These are phyloP conservation scores for Toxicodendron radicans DNA, from an alignment of 345 rosid species.

Conservation along the genomic window DNA sequence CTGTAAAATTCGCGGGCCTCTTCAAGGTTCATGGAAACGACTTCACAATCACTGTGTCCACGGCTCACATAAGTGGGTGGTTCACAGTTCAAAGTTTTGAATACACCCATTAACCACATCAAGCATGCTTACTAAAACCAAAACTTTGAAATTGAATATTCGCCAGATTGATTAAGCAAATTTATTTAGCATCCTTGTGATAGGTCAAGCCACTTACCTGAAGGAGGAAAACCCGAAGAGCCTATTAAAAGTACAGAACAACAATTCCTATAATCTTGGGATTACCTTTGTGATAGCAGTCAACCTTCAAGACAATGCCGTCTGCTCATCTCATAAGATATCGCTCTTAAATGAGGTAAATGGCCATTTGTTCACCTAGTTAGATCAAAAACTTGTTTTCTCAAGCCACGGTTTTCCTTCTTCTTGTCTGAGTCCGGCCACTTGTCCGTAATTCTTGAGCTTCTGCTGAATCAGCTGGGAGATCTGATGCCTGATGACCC, in stretches of 20 bases:
- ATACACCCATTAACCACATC: background rate
- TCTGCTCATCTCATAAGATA: background rate
- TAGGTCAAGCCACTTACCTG: constrained; percentile 1
- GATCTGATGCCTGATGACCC: background rate
- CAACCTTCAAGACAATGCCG: background rate
- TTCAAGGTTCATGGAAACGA: background rate
- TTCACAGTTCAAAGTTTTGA: background rate
- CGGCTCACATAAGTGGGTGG: background rate
- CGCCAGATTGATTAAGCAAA: background rate
- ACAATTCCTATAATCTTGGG: background rate
- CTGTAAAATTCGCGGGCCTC: background rate
- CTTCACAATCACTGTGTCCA: background rate
- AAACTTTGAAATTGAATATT: background rate
- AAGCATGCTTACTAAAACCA: background rate
- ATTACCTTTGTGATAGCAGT: background rate
- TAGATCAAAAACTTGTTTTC: background rate
- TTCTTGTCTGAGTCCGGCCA: constrained; percentile 12
- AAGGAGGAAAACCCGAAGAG: background rate
- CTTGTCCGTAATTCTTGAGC: constrained; percentile 11
- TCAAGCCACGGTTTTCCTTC: constrained; percentile 19
- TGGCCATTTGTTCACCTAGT: constrained; percentile 7
- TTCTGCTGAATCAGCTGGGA: constrained; percentile 3
- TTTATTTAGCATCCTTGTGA: background rate
- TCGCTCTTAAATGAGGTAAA: constrained; percentile 5
- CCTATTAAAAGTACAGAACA: background rate